Percentiles rank a stretch among this genome's conserved stretches.
phyloP scores from a whole-genome alignment of 768 basidiomycete species.

The Pleurotus platypus region DNA sequence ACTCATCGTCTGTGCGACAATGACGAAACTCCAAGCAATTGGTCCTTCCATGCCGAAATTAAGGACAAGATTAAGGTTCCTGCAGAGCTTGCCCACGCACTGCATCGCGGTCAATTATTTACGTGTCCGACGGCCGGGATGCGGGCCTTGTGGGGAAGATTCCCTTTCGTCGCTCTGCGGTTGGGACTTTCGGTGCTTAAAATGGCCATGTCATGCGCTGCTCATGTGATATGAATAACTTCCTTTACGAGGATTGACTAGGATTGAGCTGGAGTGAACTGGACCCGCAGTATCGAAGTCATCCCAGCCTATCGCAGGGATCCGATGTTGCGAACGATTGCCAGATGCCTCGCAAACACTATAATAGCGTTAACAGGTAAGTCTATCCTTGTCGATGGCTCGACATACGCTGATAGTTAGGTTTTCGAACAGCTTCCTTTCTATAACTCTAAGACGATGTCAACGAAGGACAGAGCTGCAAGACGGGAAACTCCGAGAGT shows the following conservation, averaged over 20 bases:
- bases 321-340: too few species aligned
- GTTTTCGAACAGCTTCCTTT: too few species aligned
- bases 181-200: not conserved
- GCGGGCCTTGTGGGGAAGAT: slow-evolving; percentile 1
- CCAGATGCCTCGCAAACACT: too few species aligned
- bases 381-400: too few species aligned
- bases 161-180: not conserved
- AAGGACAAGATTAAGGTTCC: not conserved
- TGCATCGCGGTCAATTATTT: not conserved
- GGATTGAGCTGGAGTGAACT: not conserved
- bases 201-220: not conserved
- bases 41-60: not conserved
- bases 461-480: not conserved
- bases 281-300: too few species aligned
- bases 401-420: too few species aligned
- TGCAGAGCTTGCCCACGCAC: not conserved
- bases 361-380: too few species aligned
- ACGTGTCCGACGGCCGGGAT: not conserved
- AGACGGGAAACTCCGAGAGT: not conserved
- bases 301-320: too few species aligned
- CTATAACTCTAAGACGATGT: too few species aligned
- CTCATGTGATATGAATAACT: slow-evolving; percentile 6
- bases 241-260: not conserved
- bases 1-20: not conserved
- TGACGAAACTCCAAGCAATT: not conserved